These are phyloP conservation scores for Exophiala oligosperma DNA, from an alignment of 2,329 filamentous ascomycete species.

Conservation along the genomic window DNA sequence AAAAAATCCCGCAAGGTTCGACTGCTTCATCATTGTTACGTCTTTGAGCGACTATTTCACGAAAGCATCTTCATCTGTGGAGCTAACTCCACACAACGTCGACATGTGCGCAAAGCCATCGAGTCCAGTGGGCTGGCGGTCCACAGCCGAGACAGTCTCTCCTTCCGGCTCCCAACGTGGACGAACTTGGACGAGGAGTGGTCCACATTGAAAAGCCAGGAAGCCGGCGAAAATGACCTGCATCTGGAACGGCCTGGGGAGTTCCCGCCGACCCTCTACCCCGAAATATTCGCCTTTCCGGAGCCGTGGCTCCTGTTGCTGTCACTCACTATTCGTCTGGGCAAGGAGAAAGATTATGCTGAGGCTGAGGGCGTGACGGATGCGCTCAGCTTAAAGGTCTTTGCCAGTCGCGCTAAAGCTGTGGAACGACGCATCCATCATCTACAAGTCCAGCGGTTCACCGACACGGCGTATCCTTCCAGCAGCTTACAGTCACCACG, in stretches of 20 bases:
- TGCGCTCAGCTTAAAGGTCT: constrained; percentile 32
- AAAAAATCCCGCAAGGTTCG: constrained; percentile 45
- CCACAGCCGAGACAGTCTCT: constrained; percentile 31
- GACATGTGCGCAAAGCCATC: constrained; percentile 7
- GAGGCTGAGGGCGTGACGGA: constrained; percentile 20
- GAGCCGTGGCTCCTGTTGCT: constrained; percentile 44
- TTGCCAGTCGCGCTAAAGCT: constrained; percentile 35
- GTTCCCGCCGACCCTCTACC: constrained; percentile 45
- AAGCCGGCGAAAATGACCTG: constrained; percentile 47
- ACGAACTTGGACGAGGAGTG: constrained; percentile 36
- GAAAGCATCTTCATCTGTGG: constrained; percentile 42
- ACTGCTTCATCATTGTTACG: constrained; percentile 51
- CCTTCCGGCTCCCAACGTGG: constrained; percentile 35
- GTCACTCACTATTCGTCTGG: constrained; percentile 45
- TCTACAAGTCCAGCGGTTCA: constrained; percentile 8
- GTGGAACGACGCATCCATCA: constrained; percentile 36
- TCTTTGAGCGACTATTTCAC: constrained; percentile 47
- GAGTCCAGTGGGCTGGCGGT: constrained; percentile 7
- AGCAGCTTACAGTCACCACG: not conserved
- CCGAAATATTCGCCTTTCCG: constrained; percentile 48
- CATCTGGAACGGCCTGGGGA: constrained; percentile 44
- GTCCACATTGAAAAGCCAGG: constrained; percentile 36
- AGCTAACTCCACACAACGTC: not conserved
- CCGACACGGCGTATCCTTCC: not conserved
- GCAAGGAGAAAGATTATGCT: constrained; percentile 42